Evolutionary conservation across 2,329 filamentous ascomycete genomes (phyloP).

Genomic region (Rutstroemia sp.): DNA sequence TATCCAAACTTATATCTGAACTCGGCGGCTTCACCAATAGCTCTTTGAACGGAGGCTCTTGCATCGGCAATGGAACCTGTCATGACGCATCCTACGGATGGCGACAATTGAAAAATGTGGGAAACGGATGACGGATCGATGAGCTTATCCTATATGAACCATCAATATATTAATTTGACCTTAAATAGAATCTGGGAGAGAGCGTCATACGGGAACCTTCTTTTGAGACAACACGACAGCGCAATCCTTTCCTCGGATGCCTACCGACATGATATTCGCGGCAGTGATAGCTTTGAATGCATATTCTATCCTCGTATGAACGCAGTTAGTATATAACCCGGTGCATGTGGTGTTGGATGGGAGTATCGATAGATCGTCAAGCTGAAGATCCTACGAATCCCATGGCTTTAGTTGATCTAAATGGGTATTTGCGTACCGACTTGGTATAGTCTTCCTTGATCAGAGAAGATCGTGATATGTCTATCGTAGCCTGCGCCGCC

Average conservation of each 20-base stretch:
- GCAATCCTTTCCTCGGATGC: slow-evolving; percentile 92
- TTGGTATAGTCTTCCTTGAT: slow-evolving; percentile 98
- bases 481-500: slow-evolving; percentile 89
- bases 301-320: slow-evolving; percentile 64
- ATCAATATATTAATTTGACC: slow-evolving; percentile 16
- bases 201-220: slow-evolving; percentile 83
- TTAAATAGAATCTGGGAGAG: slow-evolving; percentile 9
- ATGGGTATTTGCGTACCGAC: slow-evolving; percentile 64
- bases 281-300: slow-evolving; percentile 99
- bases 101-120: slow-evolving; percentile 94
- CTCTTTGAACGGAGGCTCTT: slow-evolving; percentile 83
- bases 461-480: slow-evolving; percentile 99
- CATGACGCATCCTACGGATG: slow-evolving; percentile 95
- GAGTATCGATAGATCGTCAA: slow-evolving; percentile 4
- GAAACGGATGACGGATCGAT: slow-evolving; percentile 96
- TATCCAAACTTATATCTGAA: slow-evolving; percentile 99
- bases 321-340: not conserved
- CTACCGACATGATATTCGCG: slow-evolving; percentile 97
- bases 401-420: slow-evolving; percentile 8
- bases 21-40: slow-evolving; percentile 91
- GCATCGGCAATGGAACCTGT: slow-evolving; percentile 98
- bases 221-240: slow-evolving; percentile 97
- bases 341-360: slow-evolving; percentile 4
- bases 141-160: slow-evolving; percentile 73
- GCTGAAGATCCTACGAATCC: slow-evolving; percentile 11